Evolutionary conservation across 2,329 filamentous ascomycete species (phyloP).

Genomic region (Madurella fahalii): DNA sequence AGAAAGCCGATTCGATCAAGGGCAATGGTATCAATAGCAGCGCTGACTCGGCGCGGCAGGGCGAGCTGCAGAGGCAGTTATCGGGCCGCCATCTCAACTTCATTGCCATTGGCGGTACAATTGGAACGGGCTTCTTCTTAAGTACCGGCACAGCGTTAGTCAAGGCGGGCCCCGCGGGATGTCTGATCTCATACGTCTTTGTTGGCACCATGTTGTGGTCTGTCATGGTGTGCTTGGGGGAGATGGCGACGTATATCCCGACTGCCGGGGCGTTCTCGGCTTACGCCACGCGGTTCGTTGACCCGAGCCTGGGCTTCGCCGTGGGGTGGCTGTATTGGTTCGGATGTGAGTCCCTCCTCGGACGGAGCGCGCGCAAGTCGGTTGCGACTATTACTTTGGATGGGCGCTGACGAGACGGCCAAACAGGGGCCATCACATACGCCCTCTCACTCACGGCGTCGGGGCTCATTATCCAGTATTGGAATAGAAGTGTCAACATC

Average conservation of each 20-base stretch:
- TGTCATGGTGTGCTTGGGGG: slow-evolving; percentile 65
- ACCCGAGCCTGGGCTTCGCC: slow-evolving; percentile 54
- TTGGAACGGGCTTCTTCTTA: slow-evolving; percentile 70
- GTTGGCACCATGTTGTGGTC: slow-evolving; percentile 70
- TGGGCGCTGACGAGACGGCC: neutral
- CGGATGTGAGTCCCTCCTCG: slow-evolving; percentile 44
- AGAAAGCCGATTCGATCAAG: neutral
- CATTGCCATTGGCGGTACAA: slow-evolving; percentile 56
- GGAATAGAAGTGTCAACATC: slow-evolving; percentile 58
- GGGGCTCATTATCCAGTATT: slow-evolving; percentile 73
- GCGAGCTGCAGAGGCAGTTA: slow-evolving; percentile 23
- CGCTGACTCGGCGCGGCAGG: slow-evolving; percentile 16
- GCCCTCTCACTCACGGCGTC: slow-evolving; percentile 70
- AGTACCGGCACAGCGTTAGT: slow-evolving; percentile 61
- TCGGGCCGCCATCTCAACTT: slow-evolving; percentile 44
- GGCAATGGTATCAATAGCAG: neutral
- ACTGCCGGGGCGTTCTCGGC: slow-evolving; percentile 72
- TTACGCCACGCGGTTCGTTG: slow-evolving; percentile 71
- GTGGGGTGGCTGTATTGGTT: slow-evolving; percentile 81
- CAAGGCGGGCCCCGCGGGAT: slow-evolving; percentile 60
- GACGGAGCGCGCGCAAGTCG: neutral
- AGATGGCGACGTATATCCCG: slow-evolving; percentile 76
- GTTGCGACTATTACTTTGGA: neutral
- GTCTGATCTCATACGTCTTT: slow-evolving; percentile 64
- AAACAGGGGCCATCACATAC: slow-evolving; percentile 58